Percentiles rank a stretch among this genome's conserved stretches.
phyloP scores from a whole-genome alignment of 164 flowering plant genomes.

The Euptelea pleiosperma region DNA sequence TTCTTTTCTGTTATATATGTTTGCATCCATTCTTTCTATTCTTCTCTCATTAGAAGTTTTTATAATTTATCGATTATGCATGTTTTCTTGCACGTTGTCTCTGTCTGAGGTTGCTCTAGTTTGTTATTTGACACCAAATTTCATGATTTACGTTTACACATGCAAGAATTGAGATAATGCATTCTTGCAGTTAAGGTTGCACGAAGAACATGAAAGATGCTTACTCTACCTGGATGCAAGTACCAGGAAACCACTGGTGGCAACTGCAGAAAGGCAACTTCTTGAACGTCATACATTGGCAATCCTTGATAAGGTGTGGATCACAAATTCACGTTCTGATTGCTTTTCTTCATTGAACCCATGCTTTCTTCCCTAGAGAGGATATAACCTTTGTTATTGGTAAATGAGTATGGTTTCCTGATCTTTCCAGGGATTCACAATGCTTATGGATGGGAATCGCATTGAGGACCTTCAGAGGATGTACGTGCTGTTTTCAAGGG shows the following conservation, averaged over 20 bases:
- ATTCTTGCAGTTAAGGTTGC: constrained; percentile 74
- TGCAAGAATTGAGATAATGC: constrained; percentile 6
- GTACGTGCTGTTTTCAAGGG: constrained; percentile 72
- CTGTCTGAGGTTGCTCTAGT: neutral
- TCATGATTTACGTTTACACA: constrained; percentile 4
- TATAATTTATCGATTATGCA: no score
- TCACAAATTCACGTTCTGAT: neutral
- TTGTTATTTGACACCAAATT: constrained; percentile 1
- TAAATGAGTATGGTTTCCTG: constrained; percentile 6
- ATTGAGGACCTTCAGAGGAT: constrained; percentile 83
- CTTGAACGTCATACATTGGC: constrained; percentile 84
- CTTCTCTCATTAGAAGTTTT: no score
- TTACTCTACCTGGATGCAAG: constrained; percentile 72
- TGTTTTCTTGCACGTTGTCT: no score
- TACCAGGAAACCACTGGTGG: constrained; percentile 82
- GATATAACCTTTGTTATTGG: neutral
- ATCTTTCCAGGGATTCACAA: constrained; percentile 67
- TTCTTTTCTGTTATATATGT: constrained; percentile 6
- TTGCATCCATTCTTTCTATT: neutral
- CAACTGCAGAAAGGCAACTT: constrained; percentile 84
- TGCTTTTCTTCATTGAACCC: neutral
- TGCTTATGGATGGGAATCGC: constrained; percentile 96
- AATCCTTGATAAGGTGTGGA: constrained; percentile 81
- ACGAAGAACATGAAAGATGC: constrained; percentile 97
- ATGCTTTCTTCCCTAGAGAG: neutral